These are phyloP conservation scores for Lachnellula occidentalis DNA, from an alignment of 2,329 filamentous ascomycete genomes.

Conservation along the genomic window DNA sequence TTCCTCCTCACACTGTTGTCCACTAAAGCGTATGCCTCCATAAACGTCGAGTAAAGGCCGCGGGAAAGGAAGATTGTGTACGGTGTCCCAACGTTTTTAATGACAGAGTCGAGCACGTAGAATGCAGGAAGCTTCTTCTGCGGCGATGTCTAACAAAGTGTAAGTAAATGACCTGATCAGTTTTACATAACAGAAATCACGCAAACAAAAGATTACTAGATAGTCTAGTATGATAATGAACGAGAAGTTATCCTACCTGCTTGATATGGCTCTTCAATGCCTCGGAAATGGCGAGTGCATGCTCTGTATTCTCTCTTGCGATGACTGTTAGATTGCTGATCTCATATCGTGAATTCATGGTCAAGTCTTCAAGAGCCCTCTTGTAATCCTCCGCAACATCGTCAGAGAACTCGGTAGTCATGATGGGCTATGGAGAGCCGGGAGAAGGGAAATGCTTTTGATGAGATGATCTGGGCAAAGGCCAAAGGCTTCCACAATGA, in stretches of 20 bases:
- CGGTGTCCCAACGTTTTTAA: constrained; percentile 96
- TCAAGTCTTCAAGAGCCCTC: constrained; percentile 86
- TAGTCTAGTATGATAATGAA: constrained; percentile 24
- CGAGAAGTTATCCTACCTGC: constrained; percentile 60
- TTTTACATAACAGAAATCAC: constrained; percentile 19
- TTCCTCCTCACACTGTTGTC: constrained; percentile 77
- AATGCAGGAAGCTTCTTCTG: constrained; percentile 89
- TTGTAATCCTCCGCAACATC: constrained; percentile 95
- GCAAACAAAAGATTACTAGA: constrained; percentile 11
- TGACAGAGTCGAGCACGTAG: constrained; percentile 95
- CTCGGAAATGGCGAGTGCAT: constrained; percentile 87
- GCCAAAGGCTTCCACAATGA: constrained; percentile 21
- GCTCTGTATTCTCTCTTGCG: constrained; percentile 93
- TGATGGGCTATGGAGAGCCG: constrained; percentile 40
- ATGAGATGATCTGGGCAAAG: constrained; percentile 15
- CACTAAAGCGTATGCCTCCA: constrained; percentile 91
- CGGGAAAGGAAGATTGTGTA: constrained; percentile 94
- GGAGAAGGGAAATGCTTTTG: constrained; percentile 20
- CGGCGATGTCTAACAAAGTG: constrained; percentile 64
- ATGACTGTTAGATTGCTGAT: constrained; percentile 98
- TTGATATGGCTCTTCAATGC: constrained; percentile 90
- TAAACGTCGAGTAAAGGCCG: constrained; percentile 89
- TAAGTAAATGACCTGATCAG: constrained; percentile 20
- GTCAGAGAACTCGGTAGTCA: constrained; percentile 59
- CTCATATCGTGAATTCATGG: constrained; percentile 85